Evolutionary conservation across 73 alveolate genomes (phyloP), one percentile per base, ranked within the genome.

Genomic region (Loxodes magnus): DNA sequence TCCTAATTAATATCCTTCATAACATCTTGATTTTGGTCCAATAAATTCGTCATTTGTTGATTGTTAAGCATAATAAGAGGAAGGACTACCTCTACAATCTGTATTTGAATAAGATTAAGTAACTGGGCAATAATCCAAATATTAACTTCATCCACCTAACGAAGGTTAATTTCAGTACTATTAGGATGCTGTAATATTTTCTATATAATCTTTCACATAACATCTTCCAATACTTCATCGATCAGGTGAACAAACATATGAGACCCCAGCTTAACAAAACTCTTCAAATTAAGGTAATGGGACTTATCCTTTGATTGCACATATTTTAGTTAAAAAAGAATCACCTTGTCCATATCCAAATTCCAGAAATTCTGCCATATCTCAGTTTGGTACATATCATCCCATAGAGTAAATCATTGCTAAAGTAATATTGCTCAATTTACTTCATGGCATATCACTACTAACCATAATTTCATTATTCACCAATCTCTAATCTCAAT

Each of bases 401-500:
- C 72, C 72, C 17, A 67, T 50, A 39, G 50, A 77, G 37, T 71
- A 56, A 51, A 71, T 52, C 29, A 71, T 25, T 21, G 85, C 74
- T 23, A 71, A 33, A 64, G 79, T 71, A 7, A 71, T 71, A 33
- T 61, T 68, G 49, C 76, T 56, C 24, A 62, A 9, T 9, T 34
- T 64, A 14, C 26, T 23, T 30, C 53, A 70, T 0, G 48, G 26
- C 51, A 51, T 51, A n/a, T n/a, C n/a, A 37, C 21, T 34, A 4
- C 53, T 15, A 21, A 49, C 28, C 85, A 71, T 71, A 36, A 41
- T 51, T 52, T 71, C 85, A 30, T 68, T 68, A 43, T 50, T 17
- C 85, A 71, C 50, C n/a, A 64, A 51, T 39, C 85, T 48, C 25
- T 68, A 57, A 21, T 71, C 85, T 70, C 85, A 71, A 71, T 71